Evolutionary conservation across 1,284 basidiomycete genomes (phyloP).

Genomic region (Apiotrichum sp.): DNA sequence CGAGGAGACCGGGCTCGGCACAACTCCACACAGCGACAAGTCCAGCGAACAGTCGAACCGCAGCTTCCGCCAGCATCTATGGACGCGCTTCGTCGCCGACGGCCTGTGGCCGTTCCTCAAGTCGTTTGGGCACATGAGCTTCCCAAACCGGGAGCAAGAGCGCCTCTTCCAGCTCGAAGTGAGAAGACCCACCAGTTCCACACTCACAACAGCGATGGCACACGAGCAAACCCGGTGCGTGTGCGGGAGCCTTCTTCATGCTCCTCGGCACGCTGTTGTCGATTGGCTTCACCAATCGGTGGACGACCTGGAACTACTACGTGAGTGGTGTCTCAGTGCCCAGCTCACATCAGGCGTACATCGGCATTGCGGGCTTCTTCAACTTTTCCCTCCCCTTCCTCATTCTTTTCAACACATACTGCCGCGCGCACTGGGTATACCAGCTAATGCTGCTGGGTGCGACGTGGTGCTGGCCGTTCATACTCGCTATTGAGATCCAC

Average conservation of each 20-base stretch:
- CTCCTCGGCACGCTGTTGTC: conserved; percentile 30
- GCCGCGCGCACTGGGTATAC: conserved; percentile 1
- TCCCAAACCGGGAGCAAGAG: conserved; percentile 38
- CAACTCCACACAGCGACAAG: not conserved
- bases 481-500: conserved; percentile 1
- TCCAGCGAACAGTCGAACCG: not conserved
- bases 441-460: not conserved
- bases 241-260: conserved; percentile 30
- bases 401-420: conserved; percentile 26
- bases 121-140: conserved; percentile 26
- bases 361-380: conserved; percentile 29
- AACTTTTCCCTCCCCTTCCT: conserved; percentile 31
- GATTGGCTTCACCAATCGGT: not conserved
- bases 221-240: conserved; percentile 33
- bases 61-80: not conserved
- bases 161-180: conserved; percentile 40
- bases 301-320: conserved; percentile 14
- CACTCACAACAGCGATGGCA: conserved; percentile 23
- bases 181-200: not conserved
- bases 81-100: not conserved
- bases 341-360: conserved; percentile 17
- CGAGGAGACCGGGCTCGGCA: not conserved
- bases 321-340: too few relatives aligned
- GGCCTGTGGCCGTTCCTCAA: not conserved
- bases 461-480: conserved; percentile 3